These are phyloP conservation scores for Epipyxis sp. DNA, from an alignment of 108 stramenopile genomes.

Conservation along the genomic window DNA sequence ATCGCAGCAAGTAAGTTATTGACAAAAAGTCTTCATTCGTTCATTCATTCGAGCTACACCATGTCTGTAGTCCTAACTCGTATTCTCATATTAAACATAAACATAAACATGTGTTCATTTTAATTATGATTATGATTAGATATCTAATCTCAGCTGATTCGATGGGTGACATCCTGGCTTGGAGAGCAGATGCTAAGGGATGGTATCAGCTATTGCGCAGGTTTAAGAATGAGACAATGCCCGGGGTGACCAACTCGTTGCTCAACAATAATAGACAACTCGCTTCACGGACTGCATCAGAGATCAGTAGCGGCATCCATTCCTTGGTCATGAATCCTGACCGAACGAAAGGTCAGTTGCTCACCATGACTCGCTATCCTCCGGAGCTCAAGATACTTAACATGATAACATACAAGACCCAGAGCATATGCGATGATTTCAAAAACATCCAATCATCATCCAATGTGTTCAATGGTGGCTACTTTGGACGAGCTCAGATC, in stretches of 20 bases:
- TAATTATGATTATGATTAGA: too few species aligned
- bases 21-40: too few species aligned
- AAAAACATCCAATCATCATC: not conserved
- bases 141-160: conserved; percentile 13
- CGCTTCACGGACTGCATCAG: not conserved
- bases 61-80: too few species aligned
- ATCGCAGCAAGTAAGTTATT: conserved; percentile 14
- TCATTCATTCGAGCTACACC: too few species aligned
- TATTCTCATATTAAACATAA: too few species aligned
- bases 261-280: not conserved
- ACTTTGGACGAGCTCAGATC: not conserved
- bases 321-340: not conserved
- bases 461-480: not conserved
- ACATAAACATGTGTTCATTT: too few species aligned
- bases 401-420: not conserved
- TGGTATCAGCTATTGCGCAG: conserved; percentile 19
- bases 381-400: not conserved
- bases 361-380: not conserved
- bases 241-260: not conserved
- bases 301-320: not conserved
- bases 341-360: not conserved
- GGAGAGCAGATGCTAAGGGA: not conserved
- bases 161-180: not conserved
- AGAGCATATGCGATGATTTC: not conserved
- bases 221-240: not conserved